A percentile compares a stretch with the other conserved stretches of the same genome.
Conservation (phyloP, 257 asterid species). For the Solanum tacnaense region DNA sequence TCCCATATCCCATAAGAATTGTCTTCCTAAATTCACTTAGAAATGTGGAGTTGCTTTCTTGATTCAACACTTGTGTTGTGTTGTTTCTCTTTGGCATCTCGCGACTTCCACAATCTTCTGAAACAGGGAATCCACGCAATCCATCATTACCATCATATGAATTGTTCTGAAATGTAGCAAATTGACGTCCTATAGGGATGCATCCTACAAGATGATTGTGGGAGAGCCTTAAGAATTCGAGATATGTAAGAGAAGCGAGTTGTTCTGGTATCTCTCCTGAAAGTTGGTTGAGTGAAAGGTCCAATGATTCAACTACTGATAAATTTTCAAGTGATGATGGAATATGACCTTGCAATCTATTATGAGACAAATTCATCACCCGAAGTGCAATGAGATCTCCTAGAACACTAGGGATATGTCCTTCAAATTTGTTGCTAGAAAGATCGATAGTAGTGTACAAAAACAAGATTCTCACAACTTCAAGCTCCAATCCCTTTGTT, state of each 20-base stretch:
- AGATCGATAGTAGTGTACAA: neutral
- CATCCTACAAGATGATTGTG: neutral
- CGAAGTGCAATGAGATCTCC: neutral
- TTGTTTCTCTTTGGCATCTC: neutral
- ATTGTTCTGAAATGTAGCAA: neutral
- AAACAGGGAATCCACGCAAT: neutral
- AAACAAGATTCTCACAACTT: neutral
- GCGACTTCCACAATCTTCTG: neutral
- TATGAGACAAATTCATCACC: neutral
- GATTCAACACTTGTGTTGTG: neutral
- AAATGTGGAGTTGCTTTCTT: neutral
- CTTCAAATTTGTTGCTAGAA: neutral
- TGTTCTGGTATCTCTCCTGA: neutral
- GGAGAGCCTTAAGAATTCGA: neutral
- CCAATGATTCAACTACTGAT: neutral
- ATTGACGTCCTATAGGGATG: neutral
- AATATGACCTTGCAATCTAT: neutral
- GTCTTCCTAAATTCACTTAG: neutral
- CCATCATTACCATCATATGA: neutral
- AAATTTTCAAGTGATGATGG: neutral
- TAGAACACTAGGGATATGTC: neutral
- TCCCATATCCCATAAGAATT: neutral
- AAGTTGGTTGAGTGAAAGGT: neutral
- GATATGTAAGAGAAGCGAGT: neutral
- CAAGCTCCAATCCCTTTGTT: neutral